Percentiles rank a stretch among this genome's conserved stretches.
phyloP scores from a whole-genome alignment of 1,284 basidiomycete species.

The Flammula alnicola region DNA sequence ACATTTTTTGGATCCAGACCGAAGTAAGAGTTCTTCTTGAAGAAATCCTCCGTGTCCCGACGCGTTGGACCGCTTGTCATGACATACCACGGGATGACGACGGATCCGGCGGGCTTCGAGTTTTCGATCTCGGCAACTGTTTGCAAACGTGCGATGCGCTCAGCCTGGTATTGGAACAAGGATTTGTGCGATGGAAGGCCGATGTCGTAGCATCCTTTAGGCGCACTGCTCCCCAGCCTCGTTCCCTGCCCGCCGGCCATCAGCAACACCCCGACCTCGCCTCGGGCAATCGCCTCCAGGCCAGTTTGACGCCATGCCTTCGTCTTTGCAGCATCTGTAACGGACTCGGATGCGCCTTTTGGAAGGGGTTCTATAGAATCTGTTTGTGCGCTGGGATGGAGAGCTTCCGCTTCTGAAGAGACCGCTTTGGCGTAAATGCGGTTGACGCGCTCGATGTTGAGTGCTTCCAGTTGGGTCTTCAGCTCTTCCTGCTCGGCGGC shows the following conservation, averaged over 20 bases:
- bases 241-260: slow-evolving; percentile 99
- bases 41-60: slow-evolving; percentile 86
- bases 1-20: slow-evolving; percentile 84
- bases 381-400: slow-evolving; percentile 47
- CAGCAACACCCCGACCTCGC: slow-evolving; percentile 90
- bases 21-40: slow-evolving; percentile 81
- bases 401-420: slow-evolving; percentile 61
- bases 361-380: slow-evolving; percentile 81
- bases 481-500: slow-evolving; percentile 69
- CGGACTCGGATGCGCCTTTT: slow-evolving; percentile 69
- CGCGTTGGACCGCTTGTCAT: slow-evolving; percentile 99
- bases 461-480: slow-evolving; percentile 73
- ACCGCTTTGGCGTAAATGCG: slow-evolving; percentile 84
- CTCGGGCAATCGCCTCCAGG: slow-evolving; percentile 79
- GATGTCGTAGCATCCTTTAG: slow-evolving; percentile 99
- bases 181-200: slow-evolving; percentile 91
- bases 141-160: slow-evolving; percentile 88
- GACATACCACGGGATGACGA: slow-evolving; percentile 93
- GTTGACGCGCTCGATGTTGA: slow-evolving; percentile 94
- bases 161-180: slow-evolving; percentile 97
- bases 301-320: slow-evolving; percentile 78
- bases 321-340: slow-evolving; percentile 60
- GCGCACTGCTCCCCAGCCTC: slow-evolving; percentile 87
- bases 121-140: slow-evolving; percentile 67
- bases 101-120: slow-evolving; percentile 58